phyloP scores from a whole-genome alignment of 2,329 filamentous ascomycete genomes.

The Seiridium cupressi region DNA sequence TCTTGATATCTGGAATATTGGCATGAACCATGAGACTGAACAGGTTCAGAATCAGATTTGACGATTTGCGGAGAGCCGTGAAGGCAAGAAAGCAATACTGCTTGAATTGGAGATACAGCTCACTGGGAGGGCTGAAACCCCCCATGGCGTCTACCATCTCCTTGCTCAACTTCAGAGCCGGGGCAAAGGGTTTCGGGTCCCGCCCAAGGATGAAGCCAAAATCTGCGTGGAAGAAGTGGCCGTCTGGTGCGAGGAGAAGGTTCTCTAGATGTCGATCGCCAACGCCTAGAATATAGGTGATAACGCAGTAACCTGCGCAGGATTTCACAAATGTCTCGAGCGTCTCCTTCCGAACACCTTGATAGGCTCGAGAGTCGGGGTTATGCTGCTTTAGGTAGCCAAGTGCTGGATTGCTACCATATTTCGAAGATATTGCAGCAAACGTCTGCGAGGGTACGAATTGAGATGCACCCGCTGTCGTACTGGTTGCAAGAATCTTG shows the following conservation, averaged over 20 bases:
- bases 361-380: conserved; percentile 75
- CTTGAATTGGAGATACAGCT: conserved; percentile 86
- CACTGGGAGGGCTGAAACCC: conserved; percentile 63
- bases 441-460: conserved; percentile 87
- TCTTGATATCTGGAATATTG: conserved; percentile 90
- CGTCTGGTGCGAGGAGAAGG: conserved; percentile 83
- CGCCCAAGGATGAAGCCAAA: conserved; percentile 97
- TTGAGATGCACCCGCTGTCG: conserved; percentile 85
- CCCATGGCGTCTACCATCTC: conserved; percentile 99
- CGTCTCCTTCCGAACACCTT: conserved; percentile 86
- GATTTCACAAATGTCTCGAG: conserved; percentile 96
- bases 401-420: conserved; percentile 70
- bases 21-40: conserved; percentile 98
- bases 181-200: conserved; percentile 95
- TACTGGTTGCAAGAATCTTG: conserved; percentile 90
- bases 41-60: conserved; percentile 87
- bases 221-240: conserved; percentile 96
- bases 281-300: conserved; percentile 95
- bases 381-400: conserved; percentile 88
- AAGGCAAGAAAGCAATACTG: conserved; percentile 96
- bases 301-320: conserved; percentile 96
- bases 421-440: conserved; percentile 79
- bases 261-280: conserved; percentile 96
- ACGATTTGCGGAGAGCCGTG: conserved; percentile 83
- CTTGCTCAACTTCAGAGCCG: conserved; percentile 93